These are phyloP conservation scores for Oidium heveae DNA, from an alignment of 2,329 filamentous ascomycete genomes.

Conservation along the genomic window DNA sequence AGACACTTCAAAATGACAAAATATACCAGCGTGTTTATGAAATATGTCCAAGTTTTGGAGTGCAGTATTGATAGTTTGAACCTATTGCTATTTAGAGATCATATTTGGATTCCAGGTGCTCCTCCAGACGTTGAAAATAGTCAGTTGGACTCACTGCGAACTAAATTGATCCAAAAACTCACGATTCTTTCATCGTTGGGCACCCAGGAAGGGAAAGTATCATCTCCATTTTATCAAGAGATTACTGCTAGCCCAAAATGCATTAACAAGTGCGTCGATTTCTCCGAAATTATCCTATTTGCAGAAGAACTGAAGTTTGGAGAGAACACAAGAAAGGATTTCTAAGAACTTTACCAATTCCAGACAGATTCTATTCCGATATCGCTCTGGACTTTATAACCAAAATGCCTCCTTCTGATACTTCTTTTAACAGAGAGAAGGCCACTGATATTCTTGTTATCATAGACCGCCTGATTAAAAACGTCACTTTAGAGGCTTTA, in stretches of 20 bases:
- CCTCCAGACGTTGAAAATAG: neutral
- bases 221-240: too few relatives aligned
- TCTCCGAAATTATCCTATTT: neutral
- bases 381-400: slow-evolving; percentile 1
- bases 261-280: too few relatives aligned
- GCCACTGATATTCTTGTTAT: neutral
- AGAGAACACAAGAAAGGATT: neutral
- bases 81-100: neutral
- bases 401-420: neutral
- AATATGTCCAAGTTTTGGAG: neutral
- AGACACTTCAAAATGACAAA: neutral
- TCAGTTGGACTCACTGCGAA: neutral
- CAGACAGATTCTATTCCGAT: neutral
- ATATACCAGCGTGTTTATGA: neutral
- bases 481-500: neutral
- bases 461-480: neutral
- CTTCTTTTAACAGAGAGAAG: neutral
- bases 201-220: too few relatives aligned
- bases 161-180: too few relatives aligned
- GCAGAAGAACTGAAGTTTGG: neutral
- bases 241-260: too few relatives aligned
- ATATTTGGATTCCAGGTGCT: neutral
- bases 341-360: neutral
- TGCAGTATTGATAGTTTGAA: neutral
- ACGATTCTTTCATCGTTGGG: too few relatives aligned